Base-by-base conservation (phyloP, 164 flowering plant genomes). In the Chimonanthus salicifolius region DNA sequence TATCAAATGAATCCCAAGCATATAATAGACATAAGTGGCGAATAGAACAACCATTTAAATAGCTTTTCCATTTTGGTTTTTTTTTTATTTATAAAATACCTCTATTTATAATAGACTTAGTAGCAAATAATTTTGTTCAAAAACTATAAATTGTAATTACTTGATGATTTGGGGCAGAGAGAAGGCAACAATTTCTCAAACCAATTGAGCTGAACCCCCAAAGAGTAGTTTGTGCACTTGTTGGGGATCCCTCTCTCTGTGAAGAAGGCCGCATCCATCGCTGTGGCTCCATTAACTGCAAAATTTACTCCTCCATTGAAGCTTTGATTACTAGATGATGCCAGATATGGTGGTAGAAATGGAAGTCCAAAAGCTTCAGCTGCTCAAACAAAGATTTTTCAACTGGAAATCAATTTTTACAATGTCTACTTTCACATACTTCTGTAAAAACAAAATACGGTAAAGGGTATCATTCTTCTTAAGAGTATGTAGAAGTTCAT, bases 201-300 rank as follows among this genome's bases (percentile, higher is more conserved):
- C 86, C 82, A 81, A 0, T 13, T 46, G 6, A 85, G 54, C 70
- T 85, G 83, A 72, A 62, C 63, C 13, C 71, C 72, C 43, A 83
- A 48, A 67, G 86, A 77, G 10, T 69, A 21, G 45, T 77, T 78
- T 7, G 48, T 43, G 50, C 33, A 47, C 1, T 44, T 3, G 65
- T 10, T 54, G 1, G 2, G 3, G 46, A 86, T 33, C 0, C 76
- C 74, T 49, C 69, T 81, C 16, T 78, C 77, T 11, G 50, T 9
- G 62, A 74, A 83, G 72, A 76, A 85, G 2, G 69, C 3, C 11
- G 10, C 13, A 49, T 82, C 83, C 2, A 88, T 67, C 0, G 86
- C 88, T 0, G 89, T 85, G 2, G 92, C 88, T 58, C 92, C 92
- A 0, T 62, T 82, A 4, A 84, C 88, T 0, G 92, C 90, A 51